A percentile compares a stretch with the other conserved stretches of the same genome.
Conservation (phyloP, 2,329 filamentous ascomycete genomes). For the Periconia sp. region DNA sequence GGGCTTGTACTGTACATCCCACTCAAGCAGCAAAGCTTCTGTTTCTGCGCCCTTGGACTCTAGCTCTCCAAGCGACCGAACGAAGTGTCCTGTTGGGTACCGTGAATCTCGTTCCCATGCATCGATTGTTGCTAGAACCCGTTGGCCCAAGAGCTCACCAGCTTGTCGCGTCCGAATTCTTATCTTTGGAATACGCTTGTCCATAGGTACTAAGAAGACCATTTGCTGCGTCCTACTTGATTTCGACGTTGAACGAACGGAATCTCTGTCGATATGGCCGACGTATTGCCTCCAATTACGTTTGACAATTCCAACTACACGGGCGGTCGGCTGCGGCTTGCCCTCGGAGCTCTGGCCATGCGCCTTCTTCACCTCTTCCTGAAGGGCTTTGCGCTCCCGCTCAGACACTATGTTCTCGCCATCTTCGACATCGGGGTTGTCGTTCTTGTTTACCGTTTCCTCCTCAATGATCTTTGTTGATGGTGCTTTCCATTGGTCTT, state of each 20-base stretch:
- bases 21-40: constrained; percentile 90
- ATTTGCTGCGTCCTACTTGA: constrained; percentile 87
- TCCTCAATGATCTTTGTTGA: constrained; percentile 97
- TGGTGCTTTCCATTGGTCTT: constrained; percentile 95
- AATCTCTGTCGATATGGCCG: constrained; percentile 89
- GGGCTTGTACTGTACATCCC: constrained; percentile 95
- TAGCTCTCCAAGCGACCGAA: constrained; percentile 88
- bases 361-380: constrained; percentile 87
- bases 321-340: constrained; percentile 85
- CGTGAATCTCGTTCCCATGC: constrained; percentile 93
- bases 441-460: constrained; percentile 87
- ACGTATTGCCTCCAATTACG: constrained; percentile 99
- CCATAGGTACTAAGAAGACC: constrained; percentile 96
- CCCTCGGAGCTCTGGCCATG: constrained; percentile 79
- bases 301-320: constrained; percentile 89
- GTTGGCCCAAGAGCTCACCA: constrained; percentile 85
- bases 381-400: constrained; percentile 82
- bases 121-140: constrained; percentile 91
- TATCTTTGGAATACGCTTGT: constrained; percentile 97
- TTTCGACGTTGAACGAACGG: constrained; percentile 73
- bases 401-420: constrained; percentile 78
- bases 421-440: constrained; percentile 87
- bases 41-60: constrained; percentile 98
- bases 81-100: constrained; percentile 91
- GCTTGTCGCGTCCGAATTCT: constrained; percentile 90